Percentiles rank a stretch among this genome's conserved stretches.
Conservation (phyloP, 345 rosid genomes). For the Brassica juncea region DNA sequence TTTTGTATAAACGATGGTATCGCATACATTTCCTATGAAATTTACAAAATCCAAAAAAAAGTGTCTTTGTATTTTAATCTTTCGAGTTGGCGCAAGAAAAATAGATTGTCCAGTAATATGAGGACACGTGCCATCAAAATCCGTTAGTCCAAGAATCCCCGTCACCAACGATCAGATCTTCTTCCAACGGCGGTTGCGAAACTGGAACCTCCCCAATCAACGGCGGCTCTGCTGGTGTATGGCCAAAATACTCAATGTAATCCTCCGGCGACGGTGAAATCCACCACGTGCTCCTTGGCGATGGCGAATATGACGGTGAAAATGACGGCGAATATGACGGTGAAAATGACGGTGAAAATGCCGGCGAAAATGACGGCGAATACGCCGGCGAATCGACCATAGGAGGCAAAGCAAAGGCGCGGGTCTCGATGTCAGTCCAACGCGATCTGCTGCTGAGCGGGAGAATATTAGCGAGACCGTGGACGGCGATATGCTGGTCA, state of each 20-base stretch:
- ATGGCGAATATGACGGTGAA: neutral
- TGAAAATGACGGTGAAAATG: neutral
- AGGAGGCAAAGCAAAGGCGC: conserved; percentile 2
- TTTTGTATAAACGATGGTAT: neutral
- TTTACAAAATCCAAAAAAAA: neutral
- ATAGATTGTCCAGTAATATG: neutral
- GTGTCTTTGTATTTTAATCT: neutral
- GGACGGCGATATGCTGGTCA: conserved; percentile 40
- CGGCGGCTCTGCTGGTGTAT: conserved; percentile 11
- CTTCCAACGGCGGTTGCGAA: neutral
- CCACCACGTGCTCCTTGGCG: neutral
- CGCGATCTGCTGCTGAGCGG: neutral
- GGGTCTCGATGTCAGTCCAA: neutral
- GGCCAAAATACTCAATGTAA: neutral
- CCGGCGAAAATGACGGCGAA: neutral
- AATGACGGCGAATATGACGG: too few species aligned
- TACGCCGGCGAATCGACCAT: neutral
- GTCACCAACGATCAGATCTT: conserved; percentile 4
- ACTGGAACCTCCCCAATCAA: neutral
- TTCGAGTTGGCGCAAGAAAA: neutral
- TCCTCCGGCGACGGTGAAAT: neutral
- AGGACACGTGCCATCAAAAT: neutral
- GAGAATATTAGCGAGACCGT: conserved; percentile 41
- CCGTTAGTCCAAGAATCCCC: neutral
- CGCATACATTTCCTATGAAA: neutral